Evolutionary conservation across 768 basidiomycete species (phyloP), one percentile per base, ranked within the genome.

Genomic region (Guyanaporus albipodus): DNA sequence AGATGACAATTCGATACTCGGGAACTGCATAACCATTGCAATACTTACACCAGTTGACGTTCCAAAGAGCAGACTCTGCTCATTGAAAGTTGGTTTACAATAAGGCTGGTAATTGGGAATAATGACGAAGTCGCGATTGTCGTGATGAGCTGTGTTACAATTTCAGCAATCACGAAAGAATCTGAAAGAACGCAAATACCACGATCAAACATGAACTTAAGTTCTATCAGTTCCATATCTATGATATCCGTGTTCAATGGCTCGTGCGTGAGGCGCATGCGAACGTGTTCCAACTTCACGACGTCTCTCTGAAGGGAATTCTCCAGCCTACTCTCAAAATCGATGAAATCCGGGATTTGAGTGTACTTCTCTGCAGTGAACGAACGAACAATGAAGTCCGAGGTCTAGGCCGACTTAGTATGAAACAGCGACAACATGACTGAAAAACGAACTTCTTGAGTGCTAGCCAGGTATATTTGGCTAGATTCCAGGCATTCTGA

Each of bases 331-430:
- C 86, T 82, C 61, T 93, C 87, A 48, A 94, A 92, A 6, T 68
- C 66, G 45, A 89, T 80, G 58, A 95, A 92, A 59, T 93, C 87
- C 17, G 86, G 82, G 44, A 94, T 86, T 83, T 93, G 88, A 22
- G 87, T 85, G 62, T 91, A 91, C 64, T 87, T 91, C 66, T 93
- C 90, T 10, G 71, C 66, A 10, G 74, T 77, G 62, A 92, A 91
- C 8, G 88, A 88, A 36, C 85, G 79, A 49, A 85, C 79, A 37
- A 92, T 72, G 57, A 83, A 90, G 50, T 92, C 91, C 11, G 85
- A 77, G 2, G 87, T 90, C 90, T 82, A 57, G 17, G 23, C 38
- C 28, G 12, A 34, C 15, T 57, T 38, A 62, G 38, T 29, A 43
- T 18, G 31, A 28, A 19, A 45, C 18, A 14, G 27, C 5, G 43